Percentiles rank a stretch among this genome's conserved stretches.
These are phyloP conservation scores for Candida silvicultrix DNA, from an alignment of 805 yeast species.

Conservation along the genomic window DNA sequence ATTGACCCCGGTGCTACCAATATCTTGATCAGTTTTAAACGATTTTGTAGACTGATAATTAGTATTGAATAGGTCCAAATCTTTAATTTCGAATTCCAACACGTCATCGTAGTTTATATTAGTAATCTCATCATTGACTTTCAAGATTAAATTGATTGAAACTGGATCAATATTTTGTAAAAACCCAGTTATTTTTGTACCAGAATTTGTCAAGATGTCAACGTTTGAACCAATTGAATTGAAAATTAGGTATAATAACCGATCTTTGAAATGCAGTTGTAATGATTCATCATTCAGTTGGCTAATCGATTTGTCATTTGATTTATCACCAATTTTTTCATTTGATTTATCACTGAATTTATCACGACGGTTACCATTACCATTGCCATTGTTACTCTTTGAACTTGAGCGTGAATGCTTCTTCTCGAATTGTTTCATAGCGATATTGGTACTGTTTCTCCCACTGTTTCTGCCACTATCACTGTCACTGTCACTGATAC, in stretches of 20 bases:
- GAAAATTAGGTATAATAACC: constrained; percentile 47
- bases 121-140: constrained; percentile 21
- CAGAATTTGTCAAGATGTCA: constrained; percentile 55
- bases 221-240: constrained; percentile 56
- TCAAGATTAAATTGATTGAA: constrained; percentile 28
- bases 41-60: constrained; percentile 4
- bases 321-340: too few species aligned
- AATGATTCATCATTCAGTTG: constrained; percentile 13
- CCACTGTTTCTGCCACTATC: too few species aligned
- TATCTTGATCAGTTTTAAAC: constrained; percentile 85
- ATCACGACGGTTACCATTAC: background rate
- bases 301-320: too few species aligned
- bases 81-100: constrained; percentile 33
- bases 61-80: constrained; percentile 22
- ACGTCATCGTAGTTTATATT: constrained; percentile 28
- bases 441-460: too few species aligned
- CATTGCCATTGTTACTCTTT: constrained; percentile 1
- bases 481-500: too few species aligned
- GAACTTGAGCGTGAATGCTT: background rate
- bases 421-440: background rate
- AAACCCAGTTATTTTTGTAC: constrained; percentile 53
- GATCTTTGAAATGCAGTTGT: constrained; percentile 35
- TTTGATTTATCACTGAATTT: too few species aligned
- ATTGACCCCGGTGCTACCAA: constrained; percentile 31
- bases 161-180: constrained; percentile 49